phyloP scores from a whole-genome alignment of 2,329 filamentous ascomycete genomes.

The Arthrobotrys sphaeroides region DNA sequence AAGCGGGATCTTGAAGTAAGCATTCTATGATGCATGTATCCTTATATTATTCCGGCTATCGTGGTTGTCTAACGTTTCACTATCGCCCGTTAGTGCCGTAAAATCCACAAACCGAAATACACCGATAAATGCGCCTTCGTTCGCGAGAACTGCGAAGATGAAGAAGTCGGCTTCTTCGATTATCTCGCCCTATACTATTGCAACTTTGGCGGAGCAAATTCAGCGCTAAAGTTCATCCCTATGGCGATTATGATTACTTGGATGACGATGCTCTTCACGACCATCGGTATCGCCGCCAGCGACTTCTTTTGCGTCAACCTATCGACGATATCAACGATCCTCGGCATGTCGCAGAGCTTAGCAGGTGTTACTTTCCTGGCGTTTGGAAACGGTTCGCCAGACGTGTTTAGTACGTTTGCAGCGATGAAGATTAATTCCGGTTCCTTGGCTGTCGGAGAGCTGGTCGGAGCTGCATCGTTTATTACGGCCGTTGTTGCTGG shows the following conservation, averaged over 20 bases:
- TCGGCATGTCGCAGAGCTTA: slow-evolving; percentile 86
- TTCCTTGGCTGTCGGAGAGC: slow-evolving; percentile 93
- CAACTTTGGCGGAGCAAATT: slow-evolving; percentile 65
- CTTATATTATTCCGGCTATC: neutral
- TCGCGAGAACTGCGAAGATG: slow-evolving; percentile 80
- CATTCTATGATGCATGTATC: neutral
- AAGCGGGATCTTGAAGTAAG: slow-evolving; percentile 55
- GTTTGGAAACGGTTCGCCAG: slow-evolving; percentile 96
- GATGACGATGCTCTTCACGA: slow-evolving; percentile 90
- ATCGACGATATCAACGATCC: slow-evolving; percentile 85
- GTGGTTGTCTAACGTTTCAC: neutral
- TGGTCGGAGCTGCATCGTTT: slow-evolving; percentile 93
- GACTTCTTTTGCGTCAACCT: slow-evolving; percentile 99
- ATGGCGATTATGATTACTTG: slow-evolving; percentile 81
- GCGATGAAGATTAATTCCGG: slow-evolving; percentile 97
- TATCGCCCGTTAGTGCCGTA: slow-evolving; percentile 70
- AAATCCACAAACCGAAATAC: slow-evolving; percentile 73
- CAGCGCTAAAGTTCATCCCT: slow-evolving; percentile 74
- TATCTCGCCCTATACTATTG: slow-evolving; percentile 96
- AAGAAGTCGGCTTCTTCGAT: slow-evolving; percentile 87
- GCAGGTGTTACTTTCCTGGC: slow-evolving; percentile 96
- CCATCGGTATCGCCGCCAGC: slow-evolving; percentile 95
- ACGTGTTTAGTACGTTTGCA: slow-evolving; percentile 98
- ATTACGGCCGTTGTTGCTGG: slow-evolving; percentile 96
- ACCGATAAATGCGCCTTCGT: slow-evolving; percentile 88